Base-by-base conservation (phyloP, 83 land plant genomes). In the Thuja plicata region DNA sequence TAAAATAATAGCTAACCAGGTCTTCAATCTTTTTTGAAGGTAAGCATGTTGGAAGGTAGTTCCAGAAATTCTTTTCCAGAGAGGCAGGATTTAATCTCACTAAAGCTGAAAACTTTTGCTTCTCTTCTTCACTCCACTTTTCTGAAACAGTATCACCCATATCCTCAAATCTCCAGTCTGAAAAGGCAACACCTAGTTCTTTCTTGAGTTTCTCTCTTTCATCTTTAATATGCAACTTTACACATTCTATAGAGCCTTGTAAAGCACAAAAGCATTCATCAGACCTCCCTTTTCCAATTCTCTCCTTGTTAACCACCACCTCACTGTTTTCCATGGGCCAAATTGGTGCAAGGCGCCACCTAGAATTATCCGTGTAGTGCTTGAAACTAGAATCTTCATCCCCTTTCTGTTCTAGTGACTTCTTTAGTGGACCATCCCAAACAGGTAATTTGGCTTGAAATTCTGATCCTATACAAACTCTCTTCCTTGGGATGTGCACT, bases 111-210 rank as follows among this genome's bases (percentile, higher is more conserved):
- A 95, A 95, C 41, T 78, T 90, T 21, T 73, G 79, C 88, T 97
- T 94, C 52, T 95, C 98, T 54, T 91, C 89, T 83, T 48, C 81
- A 37, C 94, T 95, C 97, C 97, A 95, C 10, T 78, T 79, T 0
- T 90, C 89, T 54, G 98, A 88, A 52, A 94, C 91, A 89, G 91
- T 91, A 87, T 97, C 97, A n/a, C 98, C 98, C 98, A 97, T 97
- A 24, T 89, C 89, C 76, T 94, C 87, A 87, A 97, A 93, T 37
- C 90, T 93, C 97, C 94, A 93, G 11, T 2, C 57, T 54, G 83
- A 88, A 87, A 93, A 97, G 24, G 90, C 91, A 15, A 85, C 45
- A 46, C 97, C 95, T 3, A 97, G 90, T 87, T 97, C 98, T 54
- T 43, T 50, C 87, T 89, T 90, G 88, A 95, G 88, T 73, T 84